Conservation (phyloP, 164 flowering plant species). For the Annona squamosa region DNA sequence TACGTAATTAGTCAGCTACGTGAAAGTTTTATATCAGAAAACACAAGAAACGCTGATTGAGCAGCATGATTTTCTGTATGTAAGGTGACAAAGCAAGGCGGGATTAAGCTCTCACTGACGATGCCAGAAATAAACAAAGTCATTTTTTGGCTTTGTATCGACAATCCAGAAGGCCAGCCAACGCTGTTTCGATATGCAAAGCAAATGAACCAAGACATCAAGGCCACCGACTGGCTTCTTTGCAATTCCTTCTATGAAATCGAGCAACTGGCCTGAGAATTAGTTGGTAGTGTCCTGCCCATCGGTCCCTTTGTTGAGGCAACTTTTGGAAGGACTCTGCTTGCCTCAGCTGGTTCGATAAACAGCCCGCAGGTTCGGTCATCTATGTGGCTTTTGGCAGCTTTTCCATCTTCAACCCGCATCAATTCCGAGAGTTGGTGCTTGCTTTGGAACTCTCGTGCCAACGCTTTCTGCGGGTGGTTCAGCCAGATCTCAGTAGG, state of each 20-base stretch:
- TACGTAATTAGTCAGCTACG: too few species aligned
- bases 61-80: constrained; percentile 12
- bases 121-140: constrained; percentile 19
- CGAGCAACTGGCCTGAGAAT: constrained; percentile 12
- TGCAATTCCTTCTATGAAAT: constrained; percentile 37
- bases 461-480: neutral
- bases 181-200: too few species aligned
- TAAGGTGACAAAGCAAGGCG: constrained; percentile 3
- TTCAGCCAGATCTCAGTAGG: neutral
- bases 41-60: too few species aligned
- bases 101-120: constrained; percentile 15
- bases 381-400: constrained; percentile 3
- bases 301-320: constrained; percentile 1
- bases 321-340: constrained; percentile 4
- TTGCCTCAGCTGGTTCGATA: constrained; percentile 5
- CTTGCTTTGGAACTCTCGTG: neutral
- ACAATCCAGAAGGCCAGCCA: constrained; percentile 6
- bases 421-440: neutral
- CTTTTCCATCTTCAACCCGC: neutral
- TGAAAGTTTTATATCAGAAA: too few species aligned
- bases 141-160: constrained; percentile 18
- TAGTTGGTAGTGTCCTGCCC: neutral
- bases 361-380: neutral
- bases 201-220: too few species aligned
- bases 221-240: constrained; percentile 8